Conservation (phyloP, 2,329 filamentous ascomycete species). For the Penicillium sp. region DNA sequence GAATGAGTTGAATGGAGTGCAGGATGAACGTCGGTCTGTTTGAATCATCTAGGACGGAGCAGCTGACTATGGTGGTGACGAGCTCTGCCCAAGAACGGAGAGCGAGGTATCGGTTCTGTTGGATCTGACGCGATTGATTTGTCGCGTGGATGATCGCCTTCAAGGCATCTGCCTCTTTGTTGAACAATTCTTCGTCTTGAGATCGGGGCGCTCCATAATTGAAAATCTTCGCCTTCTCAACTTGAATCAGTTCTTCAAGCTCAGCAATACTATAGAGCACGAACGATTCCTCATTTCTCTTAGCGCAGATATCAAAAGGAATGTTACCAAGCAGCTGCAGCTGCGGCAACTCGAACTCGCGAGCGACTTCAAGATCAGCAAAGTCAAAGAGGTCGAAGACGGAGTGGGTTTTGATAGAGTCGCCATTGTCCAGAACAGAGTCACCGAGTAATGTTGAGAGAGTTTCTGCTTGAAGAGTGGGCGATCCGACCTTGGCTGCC, state of each 20-base stretch:
- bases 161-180: slow-evolving; percentile 39
- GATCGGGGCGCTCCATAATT: slow-evolving; percentile 46
- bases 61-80: slow-evolving; percentile 77
- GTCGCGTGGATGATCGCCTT: slow-evolving; percentile 40
- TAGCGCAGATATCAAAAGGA: slow-evolving; percentile 65
- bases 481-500: slow-evolving; percentile 68
- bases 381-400: slow-evolving; percentile 96
- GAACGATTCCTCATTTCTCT: slow-evolving; percentile 53
- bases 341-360: slow-evolving; percentile 50
- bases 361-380: slow-evolving; percentile 62
- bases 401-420: slow-evolving; percentile 67
- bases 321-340: slow-evolving; percentile 65
- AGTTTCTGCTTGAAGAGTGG: slow-evolving; percentile 67
- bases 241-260: slow-evolving; percentile 69
- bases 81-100: slow-evolving; percentile 83
- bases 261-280: slow-evolving; percentile 68
- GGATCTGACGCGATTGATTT: slow-evolving; percentile 41
- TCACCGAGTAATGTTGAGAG: slow-evolving; percentile 70
- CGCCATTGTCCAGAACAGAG: slow-evolving; percentile 65
- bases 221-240: slow-evolving; percentile 45
- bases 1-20: slow-evolving; percentile 80
- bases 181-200: slow-evolving; percentile 43
- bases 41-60: slow-evolving; percentile 73
- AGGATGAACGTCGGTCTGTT: slow-evolving; percentile 76
- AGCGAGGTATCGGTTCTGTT: slow-evolving; percentile 60